phyloP scores from a whole-genome alignment of 495 filamentous ascomycete genomes.

The Choiromyces venosus region DNA sequence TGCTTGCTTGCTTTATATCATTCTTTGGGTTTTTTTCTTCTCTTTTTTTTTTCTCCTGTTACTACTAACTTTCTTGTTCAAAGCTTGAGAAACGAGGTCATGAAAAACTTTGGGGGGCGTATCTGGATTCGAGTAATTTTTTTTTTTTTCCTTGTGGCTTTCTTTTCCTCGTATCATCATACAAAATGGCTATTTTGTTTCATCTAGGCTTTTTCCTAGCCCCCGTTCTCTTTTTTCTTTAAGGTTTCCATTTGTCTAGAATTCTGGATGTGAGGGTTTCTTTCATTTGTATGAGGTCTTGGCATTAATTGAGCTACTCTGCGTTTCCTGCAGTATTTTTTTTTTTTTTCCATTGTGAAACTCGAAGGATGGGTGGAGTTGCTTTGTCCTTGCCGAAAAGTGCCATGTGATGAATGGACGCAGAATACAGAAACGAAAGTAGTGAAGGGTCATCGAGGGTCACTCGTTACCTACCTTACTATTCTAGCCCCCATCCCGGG shows the following conservation, averaged over 20 bases:
- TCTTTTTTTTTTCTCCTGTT: neutral
- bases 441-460: neutral
- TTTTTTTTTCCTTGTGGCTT: neutral
- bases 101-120: neutral
- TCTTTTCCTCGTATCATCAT: neutral
- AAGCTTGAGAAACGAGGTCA: constrained; percentile 2
- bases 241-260: neutral
- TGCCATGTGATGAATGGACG: neutral
- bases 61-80: neutral
- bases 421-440: neutral
- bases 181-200: neutral
- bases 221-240: neutral
- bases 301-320: neutral
- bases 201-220: neutral
- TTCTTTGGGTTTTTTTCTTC: neutral
- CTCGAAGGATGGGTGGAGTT: neutral
- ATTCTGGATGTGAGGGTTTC: neutral
- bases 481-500: too few species aligned
- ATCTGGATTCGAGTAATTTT: neutral
- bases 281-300: constrained; percentile 1
- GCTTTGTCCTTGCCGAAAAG: neutral
- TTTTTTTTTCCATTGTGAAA: neutral
- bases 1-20: neutral
- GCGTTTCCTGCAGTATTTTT: too few species aligned
- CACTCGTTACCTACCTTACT: neutral